phyloP scores from a whole-genome alignment of 768 basidiomycete species.

The Termitomyces sp. region DNA sequence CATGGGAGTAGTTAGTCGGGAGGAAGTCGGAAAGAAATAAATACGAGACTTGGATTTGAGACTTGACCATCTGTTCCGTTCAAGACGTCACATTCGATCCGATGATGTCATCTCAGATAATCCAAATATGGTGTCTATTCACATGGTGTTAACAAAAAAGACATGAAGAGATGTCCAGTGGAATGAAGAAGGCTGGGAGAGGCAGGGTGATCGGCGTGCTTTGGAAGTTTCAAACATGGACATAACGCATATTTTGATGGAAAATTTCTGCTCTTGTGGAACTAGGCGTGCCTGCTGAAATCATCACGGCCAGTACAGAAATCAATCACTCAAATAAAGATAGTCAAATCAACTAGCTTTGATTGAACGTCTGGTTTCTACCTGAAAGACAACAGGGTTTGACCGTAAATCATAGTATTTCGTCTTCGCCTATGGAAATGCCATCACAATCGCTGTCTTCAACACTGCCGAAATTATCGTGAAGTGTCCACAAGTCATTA shows the following conservation, averaged over 20 bases:
- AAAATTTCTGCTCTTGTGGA: too few species aligned
- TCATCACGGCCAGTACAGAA: too few species aligned
- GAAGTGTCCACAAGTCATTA: constrained; percentile 55
- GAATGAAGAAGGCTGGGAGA: too few species aligned
- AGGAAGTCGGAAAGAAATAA: neutral
- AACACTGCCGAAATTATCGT: constrained; percentile 36
- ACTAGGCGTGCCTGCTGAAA: too few species aligned
- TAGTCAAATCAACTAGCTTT: too few species aligned
- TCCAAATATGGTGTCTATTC: too few species aligned
- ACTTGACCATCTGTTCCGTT: neutral
- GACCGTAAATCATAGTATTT: neutral
- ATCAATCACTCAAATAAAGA: too few species aligned
- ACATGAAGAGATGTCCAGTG: too few species aligned
- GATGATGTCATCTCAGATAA: neutral
- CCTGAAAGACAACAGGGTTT: neutral
- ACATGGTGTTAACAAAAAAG: too few species aligned
- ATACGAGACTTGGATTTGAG: neutral
- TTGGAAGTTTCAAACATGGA: too few species aligned
- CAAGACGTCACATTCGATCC: neutral
- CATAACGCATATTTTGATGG: too few species aligned
- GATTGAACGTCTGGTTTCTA: neutral
- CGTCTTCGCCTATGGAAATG: neutral
- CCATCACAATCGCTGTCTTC: constrained; percentile 12
- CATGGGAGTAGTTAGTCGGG: neutral
- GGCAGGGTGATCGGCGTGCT: too few species aligned